Percentiles rank a stretch among this genome's conserved stretches.
phyloP scores from a whole-genome alignment of 2,329 filamentous ascomycete genomes.

The Gremmenia infestans region DNA sequence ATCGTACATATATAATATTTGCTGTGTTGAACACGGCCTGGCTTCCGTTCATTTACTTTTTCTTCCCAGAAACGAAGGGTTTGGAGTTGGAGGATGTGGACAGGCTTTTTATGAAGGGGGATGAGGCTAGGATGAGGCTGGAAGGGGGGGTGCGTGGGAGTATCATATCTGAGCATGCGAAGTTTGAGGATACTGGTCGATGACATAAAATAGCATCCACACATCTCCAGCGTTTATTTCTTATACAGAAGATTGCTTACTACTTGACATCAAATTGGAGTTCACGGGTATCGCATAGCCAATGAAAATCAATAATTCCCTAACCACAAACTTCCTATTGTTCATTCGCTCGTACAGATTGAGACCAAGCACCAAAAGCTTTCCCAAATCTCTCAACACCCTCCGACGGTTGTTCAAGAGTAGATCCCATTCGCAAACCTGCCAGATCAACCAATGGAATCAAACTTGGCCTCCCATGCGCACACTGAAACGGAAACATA shows the following conservation, averaged over 20 bases:
- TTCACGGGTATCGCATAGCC: too few species aligned
- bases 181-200: background rate
- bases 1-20: conserved; percentile 50
- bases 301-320: too few species aligned
- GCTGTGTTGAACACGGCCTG: conserved; percentile 28
- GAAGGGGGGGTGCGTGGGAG: background rate
- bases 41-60: conserved; percentile 19
- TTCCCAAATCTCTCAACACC: background rate
- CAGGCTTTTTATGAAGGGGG: background rate
- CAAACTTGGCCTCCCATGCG: conserved; percentile 69
- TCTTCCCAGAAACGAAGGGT: conserved; percentile 22
- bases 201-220: background rate
- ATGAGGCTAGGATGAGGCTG: background rate
- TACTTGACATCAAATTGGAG: too few species aligned
- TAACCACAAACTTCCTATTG: too few species aligned
- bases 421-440: background rate
- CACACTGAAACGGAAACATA: conserved; percentile 76
- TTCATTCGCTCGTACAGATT: background rate
- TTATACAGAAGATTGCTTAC: too few species aligned
- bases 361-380: background rate
- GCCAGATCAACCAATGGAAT: conserved; percentile 53
- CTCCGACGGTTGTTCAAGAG: background rate
- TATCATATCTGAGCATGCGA: background rate
- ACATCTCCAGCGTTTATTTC: too few species aligned
- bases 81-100: conserved; percentile 23